phyloP scores from a whole-genome alignment of 495 filamentous ascomycete genomes.

The Xylaria grammica region DNA sequence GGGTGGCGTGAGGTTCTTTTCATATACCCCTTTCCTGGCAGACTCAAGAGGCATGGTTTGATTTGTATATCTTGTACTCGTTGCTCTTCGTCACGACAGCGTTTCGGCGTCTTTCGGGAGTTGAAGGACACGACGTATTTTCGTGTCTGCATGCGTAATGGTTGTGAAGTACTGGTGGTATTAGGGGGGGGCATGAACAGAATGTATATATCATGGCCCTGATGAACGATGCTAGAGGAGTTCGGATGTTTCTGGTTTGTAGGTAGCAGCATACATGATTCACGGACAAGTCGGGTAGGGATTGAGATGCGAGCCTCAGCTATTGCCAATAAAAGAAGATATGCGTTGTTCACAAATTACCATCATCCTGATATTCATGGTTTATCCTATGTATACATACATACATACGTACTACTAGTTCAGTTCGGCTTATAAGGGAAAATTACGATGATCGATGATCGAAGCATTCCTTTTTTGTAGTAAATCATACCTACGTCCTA shows the following conservation, averaged over 20 bases:
- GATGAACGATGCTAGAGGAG: background rate
- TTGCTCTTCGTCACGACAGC: background rate
- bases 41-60: conserved; percentile 9
- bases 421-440: too few relatives aligned
- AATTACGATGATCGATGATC: too few relatives aligned
- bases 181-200: background rate
- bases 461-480: too few relatives aligned
- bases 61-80: background rate
- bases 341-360: too few relatives aligned
- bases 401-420: too few relatives aligned
- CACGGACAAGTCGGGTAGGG: too few relatives aligned
- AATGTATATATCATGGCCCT: background rate
- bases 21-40: conserved; percentile 18
- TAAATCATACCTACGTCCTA: too few relatives aligned
- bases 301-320: too few relatives aligned
- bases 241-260: background rate
- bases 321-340: too few relatives aligned
- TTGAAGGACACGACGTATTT: background rate
- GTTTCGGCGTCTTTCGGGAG: background rate
- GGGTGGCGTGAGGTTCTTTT: conserved; percentile 11
- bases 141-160: background rate
- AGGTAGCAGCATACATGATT: background rate
- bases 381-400: too few relatives aligned
- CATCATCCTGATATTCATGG: too few relatives aligned
- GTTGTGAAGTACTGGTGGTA: background rate